Evolutionary conservation across 192 early-diverging fungal genomes (phyloP).

Genomic region (Coemansia sp.): DNA sequence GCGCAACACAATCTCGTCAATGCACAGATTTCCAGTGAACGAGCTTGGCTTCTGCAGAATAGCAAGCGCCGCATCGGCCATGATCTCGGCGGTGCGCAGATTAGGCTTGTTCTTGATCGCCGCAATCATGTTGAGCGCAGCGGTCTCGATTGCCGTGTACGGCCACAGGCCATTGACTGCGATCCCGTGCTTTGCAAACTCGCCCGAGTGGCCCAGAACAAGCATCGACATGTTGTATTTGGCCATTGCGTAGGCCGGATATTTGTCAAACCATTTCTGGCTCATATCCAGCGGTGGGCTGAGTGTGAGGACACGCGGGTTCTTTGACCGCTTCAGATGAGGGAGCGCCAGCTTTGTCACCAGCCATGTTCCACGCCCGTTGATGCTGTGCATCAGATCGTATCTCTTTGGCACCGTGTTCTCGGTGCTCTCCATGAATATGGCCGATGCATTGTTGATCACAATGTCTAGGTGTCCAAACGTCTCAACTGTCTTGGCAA

Average conservation of each 20-base stretch:
- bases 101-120: constrained; percentile 7
- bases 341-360: constrained; percentile 68
- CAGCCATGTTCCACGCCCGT: constrained; percentile 79
- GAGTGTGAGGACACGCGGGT: constrained; percentile 76
- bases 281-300: constrained; percentile 71
- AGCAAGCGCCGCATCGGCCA: constrained; percentile 73
- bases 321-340: constrained; percentile 65
- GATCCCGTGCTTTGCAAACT: constrained; percentile 65
- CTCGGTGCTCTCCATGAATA: constrained; percentile 65
- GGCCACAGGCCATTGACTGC: constrained; percentile 82
- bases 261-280: constrained; percentile 67
- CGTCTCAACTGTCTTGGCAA: constrained; percentile 62
- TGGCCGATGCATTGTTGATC: constrained; percentile 80
- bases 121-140: constrained; percentile 58
- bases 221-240: constrained; percentile 79
- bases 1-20: constrained; percentile 76
- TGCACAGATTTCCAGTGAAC: constrained; percentile 70
- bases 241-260: constrained; percentile 69
- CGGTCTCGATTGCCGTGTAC: constrained; percentile 72
- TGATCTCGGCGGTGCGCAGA: constrained; percentile 59
- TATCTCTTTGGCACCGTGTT: constrained; percentile 62
- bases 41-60: constrained; percentile 60
- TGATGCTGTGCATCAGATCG: constrained; percentile 77
- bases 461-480: constrained; percentile 87
- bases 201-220: constrained; percentile 70